These are phyloP conservation scores for Poa pratensis DNA, from an alignment of 176 grass and related monocot species.

Conservation along the genomic window DNA sequence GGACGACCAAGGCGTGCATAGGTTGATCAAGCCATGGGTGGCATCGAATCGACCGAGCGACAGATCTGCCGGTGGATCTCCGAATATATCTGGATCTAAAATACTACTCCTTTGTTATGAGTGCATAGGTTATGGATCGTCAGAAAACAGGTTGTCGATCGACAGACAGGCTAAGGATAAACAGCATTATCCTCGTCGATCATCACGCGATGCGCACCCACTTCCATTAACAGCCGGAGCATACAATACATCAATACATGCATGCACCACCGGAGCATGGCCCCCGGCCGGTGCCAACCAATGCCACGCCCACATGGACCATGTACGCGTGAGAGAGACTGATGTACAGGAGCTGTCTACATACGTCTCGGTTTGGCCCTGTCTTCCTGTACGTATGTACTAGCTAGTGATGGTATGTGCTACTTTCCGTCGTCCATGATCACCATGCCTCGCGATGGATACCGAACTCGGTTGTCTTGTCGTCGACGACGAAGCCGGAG, in stretches of 20 bases:
- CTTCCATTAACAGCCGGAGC: not conserved
- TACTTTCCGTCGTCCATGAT: not conserved
- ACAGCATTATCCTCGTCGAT: not conserved
- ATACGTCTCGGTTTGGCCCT: not conserved
- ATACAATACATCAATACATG: no score
- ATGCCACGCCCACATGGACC: no score
- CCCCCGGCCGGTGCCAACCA: constrained; percentile 1
- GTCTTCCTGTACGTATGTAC: not conserved
- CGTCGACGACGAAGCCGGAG: not conserved
- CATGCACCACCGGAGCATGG: not conserved
- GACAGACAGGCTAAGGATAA: not conserved
- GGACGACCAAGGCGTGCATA: no score
- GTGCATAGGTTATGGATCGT: not conserved
- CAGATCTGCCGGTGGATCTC: no score
- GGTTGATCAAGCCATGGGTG: no score
- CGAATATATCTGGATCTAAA: no score
- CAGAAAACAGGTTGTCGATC: not conserved
- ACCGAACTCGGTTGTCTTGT: not conserved
- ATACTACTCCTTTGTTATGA: no score
- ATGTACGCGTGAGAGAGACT: not conserved
- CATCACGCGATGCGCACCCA: not conserved
- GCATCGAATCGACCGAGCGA: no score
- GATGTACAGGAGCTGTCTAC: no score
- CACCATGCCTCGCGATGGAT: not conserved
- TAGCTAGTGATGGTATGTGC: not conserved